Evolutionary conservation across 2,329 filamentous ascomycete genomes (phyloP).

Genomic region (Westerdykella aurantiaca): DNA sequence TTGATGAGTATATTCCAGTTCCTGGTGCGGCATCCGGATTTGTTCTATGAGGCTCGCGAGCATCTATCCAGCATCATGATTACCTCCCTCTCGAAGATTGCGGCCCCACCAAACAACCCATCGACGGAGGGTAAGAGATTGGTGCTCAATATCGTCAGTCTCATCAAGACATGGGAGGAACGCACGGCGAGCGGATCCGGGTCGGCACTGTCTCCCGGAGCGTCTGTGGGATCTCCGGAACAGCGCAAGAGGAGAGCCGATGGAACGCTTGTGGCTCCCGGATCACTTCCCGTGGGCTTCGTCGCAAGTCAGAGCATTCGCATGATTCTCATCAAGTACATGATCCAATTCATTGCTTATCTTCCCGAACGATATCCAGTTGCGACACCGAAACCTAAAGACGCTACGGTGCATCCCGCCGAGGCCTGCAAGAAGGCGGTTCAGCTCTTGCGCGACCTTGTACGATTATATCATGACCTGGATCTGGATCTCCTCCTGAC

Average conservation of each 20-base stretch:
- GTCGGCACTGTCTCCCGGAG: slow-evolving; percentile 49
- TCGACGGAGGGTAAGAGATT: slow-evolving; percentile 90
- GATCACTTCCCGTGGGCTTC: slow-evolving; percentile 44
- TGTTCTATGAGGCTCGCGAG: slow-evolving; percentile 93
- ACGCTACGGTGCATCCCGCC: slow-evolving; percentile 47
- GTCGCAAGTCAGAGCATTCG: slow-evolving; percentile 53
- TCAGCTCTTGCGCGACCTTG: slow-evolving; percentile 72
- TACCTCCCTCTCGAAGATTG: slow-evolving; percentile 80
- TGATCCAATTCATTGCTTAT: slow-evolving; percentile 90
- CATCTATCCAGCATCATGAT: slow-evolving; percentile 88
- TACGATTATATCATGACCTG: slow-evolving; percentile 84
- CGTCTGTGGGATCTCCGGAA: slow-evolving; percentile 55
- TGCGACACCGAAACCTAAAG: slow-evolving; percentile 42
- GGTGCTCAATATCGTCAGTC: slow-evolving; percentile 79
- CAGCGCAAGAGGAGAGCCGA: slow-evolving; percentile 69
- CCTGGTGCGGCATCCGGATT: slow-evolving; percentile 79
- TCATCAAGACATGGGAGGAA: slow-evolving; percentile 92
- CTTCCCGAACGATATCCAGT: slow-evolving; percentile 79
- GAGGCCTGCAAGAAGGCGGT: slow-evolving; percentile 86
- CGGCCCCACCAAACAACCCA: slow-evolving; percentile 65
- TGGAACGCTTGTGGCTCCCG: slow-evolving; percentile 51
- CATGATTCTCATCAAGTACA: slow-evolving; percentile 83
- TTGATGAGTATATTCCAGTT: slow-evolving; percentile 98
- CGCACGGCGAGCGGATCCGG: slow-evolving; percentile 60
- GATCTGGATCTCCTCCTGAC: slow-evolving; percentile 80